Base-by-base conservation (phyloP, 176 grass and related monocot genomes). In the Triticum timopheevii region DNA sequence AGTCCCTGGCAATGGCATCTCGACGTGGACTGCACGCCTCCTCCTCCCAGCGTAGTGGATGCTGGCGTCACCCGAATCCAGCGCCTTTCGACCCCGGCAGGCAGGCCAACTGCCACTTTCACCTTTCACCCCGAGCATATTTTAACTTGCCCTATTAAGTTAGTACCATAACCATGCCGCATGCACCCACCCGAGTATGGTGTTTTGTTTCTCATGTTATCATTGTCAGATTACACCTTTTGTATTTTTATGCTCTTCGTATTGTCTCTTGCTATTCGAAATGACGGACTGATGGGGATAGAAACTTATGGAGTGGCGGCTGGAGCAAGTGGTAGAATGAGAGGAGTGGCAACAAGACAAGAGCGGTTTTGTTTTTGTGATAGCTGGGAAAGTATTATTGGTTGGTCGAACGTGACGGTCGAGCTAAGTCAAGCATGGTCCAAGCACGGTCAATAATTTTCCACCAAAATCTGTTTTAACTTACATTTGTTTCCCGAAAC, bases 21-120 rank as follows among this genome's bases (percentile, higher is more conserved):
- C 61, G 69, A 84, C 89, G 85, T 91, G 89, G 86, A 27, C 69
- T 76, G 89, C 89, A 91, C 89, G 89, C 85, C 67, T 84, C 75
- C 67, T 84, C 75, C 75, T 44, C 42, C 31, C 5, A 0, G 17
- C 69, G 73, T 76, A 91, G 89, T 87, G 89, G 85, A 80, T 75
- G 83, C 69, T 84, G 76, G 22, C 81, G 58, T 91, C 85, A 80
- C 59, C 13, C 45, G 86, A 78, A 83, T 68, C 80, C 25, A 42
- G 33, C 34, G 0, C 59, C 59, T 76, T 69, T 76, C 39, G 13
- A 35, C 35, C 82, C 19, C 16, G 76, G 28, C 61, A 40, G 67
- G 77, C 85, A 78, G 85, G 61, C 81, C 81, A 88, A 81, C 89
- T 76, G 89, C 81, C 85, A 63, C 85, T 87, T 76, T 91, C 85